A percentile compares a stretch with the other conserved stretches of the same genome.
These are phyloP conservation scores for Oidiodendron maius DNA, from an alignment of 495 filamentous ascomycete species.

Conservation along the genomic window DNA sequence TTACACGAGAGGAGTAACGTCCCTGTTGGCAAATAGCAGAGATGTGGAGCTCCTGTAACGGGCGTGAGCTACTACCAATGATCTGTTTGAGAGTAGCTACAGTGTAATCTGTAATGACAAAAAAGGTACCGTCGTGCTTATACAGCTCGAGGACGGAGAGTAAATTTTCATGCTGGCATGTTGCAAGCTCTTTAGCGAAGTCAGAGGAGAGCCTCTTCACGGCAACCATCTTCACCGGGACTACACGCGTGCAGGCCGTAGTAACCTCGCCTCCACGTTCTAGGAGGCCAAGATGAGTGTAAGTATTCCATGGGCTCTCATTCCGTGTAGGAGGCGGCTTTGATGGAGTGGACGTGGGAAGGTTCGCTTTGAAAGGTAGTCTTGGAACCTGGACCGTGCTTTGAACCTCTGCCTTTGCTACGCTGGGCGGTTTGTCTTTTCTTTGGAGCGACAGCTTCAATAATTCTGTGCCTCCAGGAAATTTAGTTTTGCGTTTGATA, in stretches of 20 bases:
- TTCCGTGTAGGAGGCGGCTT: background rate
- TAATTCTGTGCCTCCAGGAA: background rate
- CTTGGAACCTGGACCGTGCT: background rate
- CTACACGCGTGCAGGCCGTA: background rate
- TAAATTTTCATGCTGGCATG: conserved; percentile 7
- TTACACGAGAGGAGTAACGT: background rate
- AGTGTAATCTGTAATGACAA: conserved; percentile 10
- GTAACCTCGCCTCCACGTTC: conserved; percentile 3
- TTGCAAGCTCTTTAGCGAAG: conserved; percentile 5
- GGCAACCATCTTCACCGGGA: conserved; percentile 5
- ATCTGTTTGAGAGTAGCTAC: conserved; percentile 11
- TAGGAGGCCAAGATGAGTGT: conserved; percentile 1
- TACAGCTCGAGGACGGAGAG: conserved; percentile 5
- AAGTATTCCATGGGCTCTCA: conserved; percentile 5
- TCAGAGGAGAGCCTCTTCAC: conserved; percentile 1
- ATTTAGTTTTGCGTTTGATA: background rate
- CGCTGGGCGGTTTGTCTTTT: background rate
- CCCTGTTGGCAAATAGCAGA: conserved; percentile 6
- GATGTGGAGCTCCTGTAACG: conserved; percentile 5
- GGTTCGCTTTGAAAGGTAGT: conserved; percentile 1
- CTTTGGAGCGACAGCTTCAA: background rate
- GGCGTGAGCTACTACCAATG: conserved; percentile 6
- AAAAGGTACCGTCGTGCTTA: conserved; percentile 3
- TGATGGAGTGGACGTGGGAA: background rate
- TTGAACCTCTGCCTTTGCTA: background rate